Percentiles rank a stretch among this genome's conserved stretches.
Evolutionary conservation across 768 basidiomycete species (phyloP).

Genomic region (Ramaria rubella): DNA sequence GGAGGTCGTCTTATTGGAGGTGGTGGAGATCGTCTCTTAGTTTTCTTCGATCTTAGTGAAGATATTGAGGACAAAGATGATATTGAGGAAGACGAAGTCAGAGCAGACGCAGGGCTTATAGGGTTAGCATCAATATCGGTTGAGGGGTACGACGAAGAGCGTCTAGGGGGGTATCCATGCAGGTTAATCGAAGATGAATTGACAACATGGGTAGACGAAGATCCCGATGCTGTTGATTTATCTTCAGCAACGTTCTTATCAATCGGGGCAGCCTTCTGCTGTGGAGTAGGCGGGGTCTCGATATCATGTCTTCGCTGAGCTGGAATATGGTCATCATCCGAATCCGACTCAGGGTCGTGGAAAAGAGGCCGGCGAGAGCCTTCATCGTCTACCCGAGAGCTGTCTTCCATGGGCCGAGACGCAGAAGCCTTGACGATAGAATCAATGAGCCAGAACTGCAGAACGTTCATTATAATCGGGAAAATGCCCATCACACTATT

Average conservation of each 20-base stretch:
- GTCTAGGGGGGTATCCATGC: constrained; percentile 6
- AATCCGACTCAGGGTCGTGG: constrained; percentile 40
- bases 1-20: constrained; percentile 27
- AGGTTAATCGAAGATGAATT: constrained; percentile 1
- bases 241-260: not conserved
- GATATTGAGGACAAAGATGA: constrained; percentile 27
- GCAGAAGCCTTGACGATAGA: constrained; percentile 78
- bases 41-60: constrained; percentile 23
- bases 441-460: constrained; percentile 95
- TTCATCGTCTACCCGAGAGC: constrained; percentile 30
- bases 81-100: constrained; percentile 32
- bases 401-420: constrained; percentile 26
- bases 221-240: not conserved
- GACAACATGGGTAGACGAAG: not conserved
- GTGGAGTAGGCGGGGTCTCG: constrained; percentile 7
- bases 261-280: not conserved
- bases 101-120: constrained; percentile 14
- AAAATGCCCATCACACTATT: constrained; percentile 83
- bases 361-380: constrained; percentile 61
- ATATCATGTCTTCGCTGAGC: constrained; percentile 2
- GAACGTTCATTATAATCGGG: constrained; percentile 79
- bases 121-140: constrained; percentile 42
- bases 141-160: constrained; percentile 10
- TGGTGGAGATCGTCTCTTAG: constrained; percentile 28
- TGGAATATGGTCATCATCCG: constrained; percentile 29